phyloP scores from a whole-genome alignment of 208 protist genomes.

The Leishmania aethiopica region DNA sequence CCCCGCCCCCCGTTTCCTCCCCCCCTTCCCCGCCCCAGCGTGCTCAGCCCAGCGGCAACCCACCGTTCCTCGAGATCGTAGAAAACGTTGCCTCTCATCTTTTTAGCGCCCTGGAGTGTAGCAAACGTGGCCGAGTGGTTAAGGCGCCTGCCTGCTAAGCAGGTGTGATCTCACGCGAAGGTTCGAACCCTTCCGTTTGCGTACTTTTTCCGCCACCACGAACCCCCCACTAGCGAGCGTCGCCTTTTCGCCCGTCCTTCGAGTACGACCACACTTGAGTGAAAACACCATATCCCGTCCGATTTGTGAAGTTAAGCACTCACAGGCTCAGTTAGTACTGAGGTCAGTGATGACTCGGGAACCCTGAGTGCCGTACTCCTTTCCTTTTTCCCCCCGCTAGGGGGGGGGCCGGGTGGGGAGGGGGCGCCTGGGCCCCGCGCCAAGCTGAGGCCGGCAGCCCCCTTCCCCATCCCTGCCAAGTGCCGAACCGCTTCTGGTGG shows the following conservation, averaged over 20 bases:
- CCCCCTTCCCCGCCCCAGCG: neutral
- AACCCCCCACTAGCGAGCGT: neutral
- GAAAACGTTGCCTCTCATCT: neutral
- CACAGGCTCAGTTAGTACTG: slow-evolving; percentile 37
- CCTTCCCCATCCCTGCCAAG: too few relatives aligned
- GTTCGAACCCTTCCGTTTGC: slow-evolving; percentile 92
- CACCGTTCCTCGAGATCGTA: too few relatives aligned
- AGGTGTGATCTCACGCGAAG: slow-evolving; percentile 92
- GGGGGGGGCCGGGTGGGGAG: too few relatives aligned
- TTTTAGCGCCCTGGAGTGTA: neutral
- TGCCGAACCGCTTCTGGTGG: too few relatives aligned
- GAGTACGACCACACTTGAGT: slow-evolving; percentile 47
- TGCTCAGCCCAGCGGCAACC: too few relatives aligned
- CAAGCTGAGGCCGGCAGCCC: too few relatives aligned
- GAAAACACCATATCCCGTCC: slow-evolving; percentile 46
- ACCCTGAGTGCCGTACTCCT: slow-evolving; percentile 24
- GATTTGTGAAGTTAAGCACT: slow-evolving; percentile 47
- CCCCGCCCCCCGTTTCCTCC: neutral
- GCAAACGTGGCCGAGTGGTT: slow-evolving; percentile 92
- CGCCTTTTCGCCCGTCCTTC: neutral
- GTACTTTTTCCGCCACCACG: slow-evolving; percentile 31
- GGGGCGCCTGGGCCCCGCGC: neutral
- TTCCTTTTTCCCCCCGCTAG: neutral
- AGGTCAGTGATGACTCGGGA: slow-evolving; percentile 35
- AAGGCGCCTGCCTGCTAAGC: slow-evolving; percentile 92